These are phyloP conservation scores for Colletotrichum tropicicola DNA, from an alignment of 2,329 filamentous ascomycete genomes.

Conservation along the genomic window DNA sequence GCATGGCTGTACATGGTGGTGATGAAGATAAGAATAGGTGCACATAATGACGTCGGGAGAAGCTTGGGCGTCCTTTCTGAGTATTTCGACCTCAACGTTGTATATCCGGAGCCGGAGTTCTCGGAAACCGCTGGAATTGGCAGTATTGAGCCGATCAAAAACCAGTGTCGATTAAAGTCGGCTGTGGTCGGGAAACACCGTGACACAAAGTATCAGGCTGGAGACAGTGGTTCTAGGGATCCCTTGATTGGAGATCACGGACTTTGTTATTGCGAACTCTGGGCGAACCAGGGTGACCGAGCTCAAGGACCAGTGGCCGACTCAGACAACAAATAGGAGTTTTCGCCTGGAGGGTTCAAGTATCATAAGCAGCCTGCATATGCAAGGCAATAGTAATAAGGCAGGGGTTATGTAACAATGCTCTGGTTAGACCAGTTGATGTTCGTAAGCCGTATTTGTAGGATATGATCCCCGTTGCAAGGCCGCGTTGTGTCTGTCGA, in stretches of 20 bases:
- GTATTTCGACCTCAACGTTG: too few relatives aligned
- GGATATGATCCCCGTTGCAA: too few relatives aligned
- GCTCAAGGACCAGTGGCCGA: not conserved
- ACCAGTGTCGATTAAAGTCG: not conserved
- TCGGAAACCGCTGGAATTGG: not conserved
- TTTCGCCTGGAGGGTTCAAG: not conserved
- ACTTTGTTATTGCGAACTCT: not conserved
- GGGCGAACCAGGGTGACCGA: not conserved
- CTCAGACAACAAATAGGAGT: not conserved
- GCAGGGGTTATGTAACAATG: not conserved
- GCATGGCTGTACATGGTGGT: conserved; percentile 58
- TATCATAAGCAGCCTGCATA: not conserved
- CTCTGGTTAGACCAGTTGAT: not conserved
- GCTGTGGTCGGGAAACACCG: not conserved
- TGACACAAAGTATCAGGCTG: conserved; percentile 1
- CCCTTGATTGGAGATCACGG: not conserved
- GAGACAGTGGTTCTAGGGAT: not conserved
- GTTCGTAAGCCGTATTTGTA: too few relatives aligned
- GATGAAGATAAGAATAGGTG: conserved; percentile 58
- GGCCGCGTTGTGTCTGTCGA: too few relatives aligned
- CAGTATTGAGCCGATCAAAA: not conserved
- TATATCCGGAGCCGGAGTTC: not conserved
- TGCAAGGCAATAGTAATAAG: not conserved
- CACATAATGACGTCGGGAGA: conserved; percentile 50
- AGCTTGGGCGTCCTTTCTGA: too few relatives aligned